Percentiles rank a stretch among this genome's conserved stretches.
phyloP scores from a whole-genome alignment of 768 basidiomycete species.

The Paxillus involutus region DNA sequence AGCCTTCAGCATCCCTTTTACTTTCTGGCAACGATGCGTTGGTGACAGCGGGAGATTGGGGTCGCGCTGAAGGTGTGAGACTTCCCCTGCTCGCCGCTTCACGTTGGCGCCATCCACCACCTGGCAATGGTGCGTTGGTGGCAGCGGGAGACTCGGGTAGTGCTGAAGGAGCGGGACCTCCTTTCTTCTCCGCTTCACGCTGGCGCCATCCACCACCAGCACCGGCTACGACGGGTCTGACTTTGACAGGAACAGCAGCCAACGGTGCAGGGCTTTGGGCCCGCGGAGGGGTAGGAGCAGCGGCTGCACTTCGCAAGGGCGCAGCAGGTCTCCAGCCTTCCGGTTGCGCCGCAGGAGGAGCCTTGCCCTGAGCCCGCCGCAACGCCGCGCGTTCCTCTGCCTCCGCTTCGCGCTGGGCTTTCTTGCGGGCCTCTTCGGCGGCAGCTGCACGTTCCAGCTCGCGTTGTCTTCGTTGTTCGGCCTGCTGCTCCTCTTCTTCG shows the following conservation, averaged over 20 bases:
- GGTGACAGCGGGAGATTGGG: conserved; percentile 9
- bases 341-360: conserved; percentile 29
- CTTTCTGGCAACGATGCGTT: conserved; percentile 34
- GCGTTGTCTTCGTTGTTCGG: conserved; percentile 51
- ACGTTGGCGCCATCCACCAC: conserved; percentile 59
- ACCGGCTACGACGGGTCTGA: conserved; percentile 30
- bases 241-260: conserved; percentile 38
- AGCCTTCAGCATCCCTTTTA: conserved; percentile 66
- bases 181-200: conserved; percentile 48
- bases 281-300: conserved; percentile 40
- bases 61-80: conserved; percentile 38
- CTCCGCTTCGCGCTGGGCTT: conserved; percentile 68
- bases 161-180: conserved; percentile 39
- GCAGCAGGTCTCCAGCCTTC: conserved; percentile 25
- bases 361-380: conserved; percentile 37
- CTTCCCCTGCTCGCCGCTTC: conserved; percentile 45
- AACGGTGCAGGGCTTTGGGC: conserved; percentile 54
- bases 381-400: conserved; percentile 47
- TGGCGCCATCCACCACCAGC: conserved; percentile 56
- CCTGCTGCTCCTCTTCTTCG: conserved; percentile 59
- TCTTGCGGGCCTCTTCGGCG: conserved; percentile 55
- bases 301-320: conserved; percentile 26
- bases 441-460: conserved; percentile 51
- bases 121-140: conserved; percentile 1
- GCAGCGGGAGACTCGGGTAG: conserved; percentile 16